Base-by-base conservation (phyloP, 148 eudicot genomes). In the Persicaria tinctoria region DNA sequence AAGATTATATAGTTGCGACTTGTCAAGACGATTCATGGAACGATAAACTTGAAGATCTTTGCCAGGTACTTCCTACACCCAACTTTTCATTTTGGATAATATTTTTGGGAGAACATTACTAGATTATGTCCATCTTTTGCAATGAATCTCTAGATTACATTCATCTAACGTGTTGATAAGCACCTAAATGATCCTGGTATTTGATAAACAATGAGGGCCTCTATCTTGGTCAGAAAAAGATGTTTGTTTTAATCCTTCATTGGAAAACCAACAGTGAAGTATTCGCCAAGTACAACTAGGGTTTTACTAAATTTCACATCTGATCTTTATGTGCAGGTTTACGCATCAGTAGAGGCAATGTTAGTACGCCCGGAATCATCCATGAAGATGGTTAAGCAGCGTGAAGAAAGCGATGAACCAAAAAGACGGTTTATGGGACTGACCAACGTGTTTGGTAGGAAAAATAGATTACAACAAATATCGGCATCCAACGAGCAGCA, bases 261-360 rank as follows among this genome's bases (percentile, higher is more conserved):
- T 32, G 41, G 32, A 16, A n/a, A 8, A 66, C 12, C 38, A 12
- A 48, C 38, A 44, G 14, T 64, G 71, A 44, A 32, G 46, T 68
- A 68, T 32, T 32, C 41, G 41, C n/a, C 7, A 32, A 68, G 71
- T 27, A 38, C 71, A 23, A 3, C 16, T 27, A 41, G 49, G 2
- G 47, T 41, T 69, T 16, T 3, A 13, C 4, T 4, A 23, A 5
- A 12, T 23, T 41, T 46, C 27, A 9, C 2, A 32, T 13, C 57
- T 41, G 10, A 56, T 1, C 23, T 68, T 72, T n/a, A 72, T 57
- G 51, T 71, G 32, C 80, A 95, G 99, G 99, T 92, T 48, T 95
- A 95, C 74, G 99, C 90, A 82, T 83, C 97, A 10, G 88, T 92
- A 10, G 92, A 90, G 80, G 82, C 91, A 70, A 90, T 92, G 84